A percentile compares a stretch with the other conserved stretches of the same genome.
These are phyloP conservation scores for Durotheca rogersii DNA, from an alignment of 495 filamentous ascomycete genomes.

Conservation along the genomic window DNA sequence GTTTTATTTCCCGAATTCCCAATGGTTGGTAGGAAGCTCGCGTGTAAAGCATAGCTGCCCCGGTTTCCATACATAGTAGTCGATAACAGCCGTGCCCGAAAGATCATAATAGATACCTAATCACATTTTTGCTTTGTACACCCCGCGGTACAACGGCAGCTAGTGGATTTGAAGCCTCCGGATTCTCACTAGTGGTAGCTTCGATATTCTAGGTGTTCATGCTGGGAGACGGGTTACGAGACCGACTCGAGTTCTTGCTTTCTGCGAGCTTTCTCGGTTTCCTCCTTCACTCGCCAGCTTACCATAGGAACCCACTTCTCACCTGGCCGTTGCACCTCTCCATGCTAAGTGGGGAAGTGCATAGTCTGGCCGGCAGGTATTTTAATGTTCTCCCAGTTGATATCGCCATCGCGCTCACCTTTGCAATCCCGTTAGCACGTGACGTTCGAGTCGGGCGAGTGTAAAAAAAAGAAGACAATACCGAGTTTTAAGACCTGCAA, in stretches of 20 bases:
- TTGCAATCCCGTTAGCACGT: constrained; percentile 1
- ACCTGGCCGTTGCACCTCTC: constrained; percentile 27
- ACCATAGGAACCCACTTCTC: constrained; percentile 31
- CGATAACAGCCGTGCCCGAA: constrained; percentile 13
- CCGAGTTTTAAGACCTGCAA: constrained; percentile 34
- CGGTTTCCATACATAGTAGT: background rate
- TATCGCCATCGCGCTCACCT: constrained; percentile 24
- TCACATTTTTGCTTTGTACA: constrained; percentile 8
- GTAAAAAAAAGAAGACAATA: constrained; percentile 9
- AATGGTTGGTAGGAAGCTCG: too few relatives aligned
- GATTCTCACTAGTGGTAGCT: background rate
- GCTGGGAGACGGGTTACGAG: constrained; percentile 6
- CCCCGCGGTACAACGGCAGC: constrained; percentile 11
- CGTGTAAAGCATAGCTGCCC: too few relatives aligned
- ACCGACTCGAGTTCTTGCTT: constrained; percentile 21
- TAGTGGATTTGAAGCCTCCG: constrained; percentile 8
- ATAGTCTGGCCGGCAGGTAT: constrained; percentile 33
- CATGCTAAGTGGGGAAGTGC: constrained; percentile 27
- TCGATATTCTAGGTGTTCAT: background rate
- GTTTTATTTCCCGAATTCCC: too few relatives aligned
- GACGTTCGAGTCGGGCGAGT: background rate
- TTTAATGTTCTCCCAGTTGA: constrained; percentile 37
- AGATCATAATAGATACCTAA: constrained; percentile 7
- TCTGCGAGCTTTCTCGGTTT: constrained; percentile 25
- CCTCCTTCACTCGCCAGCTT: constrained; percentile 25